Conservation (phyloP, 257 asterid genomes). For the Jacaranda copaia region DNA sequence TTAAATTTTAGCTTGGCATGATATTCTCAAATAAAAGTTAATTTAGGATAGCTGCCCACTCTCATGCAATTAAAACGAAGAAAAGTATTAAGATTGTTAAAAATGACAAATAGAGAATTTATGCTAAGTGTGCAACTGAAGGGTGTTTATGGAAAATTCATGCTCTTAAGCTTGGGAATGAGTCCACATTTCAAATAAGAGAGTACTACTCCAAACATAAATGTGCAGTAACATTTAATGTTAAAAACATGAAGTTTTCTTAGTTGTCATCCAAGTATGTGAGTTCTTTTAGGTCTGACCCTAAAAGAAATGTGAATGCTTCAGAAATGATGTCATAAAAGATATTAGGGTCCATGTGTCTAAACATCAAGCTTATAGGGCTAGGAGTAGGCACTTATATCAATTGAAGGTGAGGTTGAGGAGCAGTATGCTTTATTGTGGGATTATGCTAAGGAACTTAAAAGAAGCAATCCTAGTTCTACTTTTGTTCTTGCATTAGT, state of each 20-base stretch:
- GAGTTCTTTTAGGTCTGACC: neutral
- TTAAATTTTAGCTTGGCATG: too few species aligned
- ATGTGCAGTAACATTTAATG: too few species aligned
- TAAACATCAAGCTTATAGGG: neutral
- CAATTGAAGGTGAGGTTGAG: neutral
- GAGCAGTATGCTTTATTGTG: neutral
- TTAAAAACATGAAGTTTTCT: neutral
- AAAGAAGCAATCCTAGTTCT: neutral
- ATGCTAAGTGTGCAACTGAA: too few species aligned
- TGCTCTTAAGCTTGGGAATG: neutral
- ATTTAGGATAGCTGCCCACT: too few species aligned
- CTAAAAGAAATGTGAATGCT: neutral
- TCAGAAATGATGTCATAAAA: neutral
- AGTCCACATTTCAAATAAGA: neutral
- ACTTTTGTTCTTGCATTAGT: neutral
- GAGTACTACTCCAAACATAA: neutral
- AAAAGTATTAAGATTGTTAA: too few species aligned
- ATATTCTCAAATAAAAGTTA: too few species aligned
- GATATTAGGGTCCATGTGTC: neutral
- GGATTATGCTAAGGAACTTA: neutral
- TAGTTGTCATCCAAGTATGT: neutral
- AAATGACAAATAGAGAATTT: too few species aligned
- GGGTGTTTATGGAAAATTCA: neutral
- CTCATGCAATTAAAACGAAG: too few species aligned
- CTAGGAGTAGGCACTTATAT: neutral